phyloP scores from a whole-genome alignment of 495 filamentous ascomycete species.

The Podospora sp. region DNA sequence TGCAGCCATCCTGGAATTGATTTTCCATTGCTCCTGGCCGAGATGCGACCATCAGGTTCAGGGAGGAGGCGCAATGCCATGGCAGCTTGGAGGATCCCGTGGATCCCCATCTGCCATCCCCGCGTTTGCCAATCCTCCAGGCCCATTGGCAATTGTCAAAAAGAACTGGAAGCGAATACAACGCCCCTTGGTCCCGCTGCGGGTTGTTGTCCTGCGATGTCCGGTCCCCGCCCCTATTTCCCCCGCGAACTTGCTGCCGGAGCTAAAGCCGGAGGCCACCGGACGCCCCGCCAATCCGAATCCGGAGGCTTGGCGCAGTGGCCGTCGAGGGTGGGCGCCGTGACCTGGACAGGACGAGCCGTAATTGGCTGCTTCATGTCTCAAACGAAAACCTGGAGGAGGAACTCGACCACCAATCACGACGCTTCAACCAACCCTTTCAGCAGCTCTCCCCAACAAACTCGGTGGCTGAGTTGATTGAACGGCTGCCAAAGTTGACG shows the following conservation, averaged over 20 bases:
- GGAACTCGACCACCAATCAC: slow-evolving; percentile 13
- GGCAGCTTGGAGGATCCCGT: neutral
- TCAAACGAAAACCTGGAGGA: slow-evolving; percentile 19
- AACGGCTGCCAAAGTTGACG: neutral
- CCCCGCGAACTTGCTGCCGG: neutral
- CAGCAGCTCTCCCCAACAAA: neutral
- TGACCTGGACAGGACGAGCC: slow-evolving; percentile 15
- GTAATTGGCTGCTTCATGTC: slow-evolving; percentile 28
- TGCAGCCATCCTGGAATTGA: neutral
- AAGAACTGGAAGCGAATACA: too few relatives aligned
- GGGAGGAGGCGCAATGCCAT: slow-evolving; percentile 3
- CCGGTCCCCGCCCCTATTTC: neutral
- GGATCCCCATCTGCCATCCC: neutral
- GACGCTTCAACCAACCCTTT: neutral
- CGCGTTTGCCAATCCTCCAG: neutral
- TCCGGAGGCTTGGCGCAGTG: slow-evolving; percentile 16
- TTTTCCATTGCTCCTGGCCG: neutral
- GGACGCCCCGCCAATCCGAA: slow-evolving; percentile 15
- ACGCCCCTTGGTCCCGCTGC: neutral
- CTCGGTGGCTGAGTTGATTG: slow-evolving; percentile 19
- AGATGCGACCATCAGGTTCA: neutral
- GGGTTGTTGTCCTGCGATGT: neutral
- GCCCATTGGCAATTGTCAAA: neutral
- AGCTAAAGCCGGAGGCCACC: slow-evolving; percentile 19
- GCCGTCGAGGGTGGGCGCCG: slow-evolving; percentile 13